A percentile compares a stretch with the other conserved stretches of the same genome.
phyloP scores from a whole-genome alignment of 2,329 filamentous ascomycete genomes.

The Fusarium irregulare region DNA sequence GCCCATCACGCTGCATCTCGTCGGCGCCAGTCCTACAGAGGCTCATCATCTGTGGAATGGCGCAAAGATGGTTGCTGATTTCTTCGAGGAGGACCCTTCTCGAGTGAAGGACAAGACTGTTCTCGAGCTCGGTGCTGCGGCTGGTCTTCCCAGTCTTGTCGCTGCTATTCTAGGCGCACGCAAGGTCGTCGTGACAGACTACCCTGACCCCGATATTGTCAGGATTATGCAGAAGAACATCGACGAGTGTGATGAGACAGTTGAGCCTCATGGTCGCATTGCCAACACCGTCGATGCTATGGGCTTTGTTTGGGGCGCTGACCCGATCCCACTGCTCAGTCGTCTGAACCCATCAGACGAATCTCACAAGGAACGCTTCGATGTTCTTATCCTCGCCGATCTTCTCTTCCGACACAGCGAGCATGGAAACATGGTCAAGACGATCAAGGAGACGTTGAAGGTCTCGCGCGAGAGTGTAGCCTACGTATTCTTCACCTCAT shows the following conservation, averaged over 20 bases:
- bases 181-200: slow-evolving; percentile 85
- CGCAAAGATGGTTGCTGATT: slow-evolving; percentile 78
- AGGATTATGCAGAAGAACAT: slow-evolving; percentile 84
- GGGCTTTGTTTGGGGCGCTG: slow-evolving; percentile 87
- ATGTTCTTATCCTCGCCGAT: slow-evolving; percentile 87
- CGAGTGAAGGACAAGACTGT: slow-evolving; percentile 77
- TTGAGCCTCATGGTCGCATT: slow-evolving; percentile 48
- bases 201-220: slow-evolving; percentile 86
- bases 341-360: slow-evolving; percentile 59
- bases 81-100: slow-evolving; percentile 76
- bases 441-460: slow-evolving; percentile 75
- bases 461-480: slow-evolving; percentile 68
- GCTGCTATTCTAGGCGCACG: slow-evolving; percentile 78
- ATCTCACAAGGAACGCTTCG: slow-evolving; percentile 64
- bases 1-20: slow-evolving; percentile 77
- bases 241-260: slow-evolving; percentile 60
- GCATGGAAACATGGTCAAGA: slow-evolving; percentile 80
- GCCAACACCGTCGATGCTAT: slow-evolving; percentile 63
- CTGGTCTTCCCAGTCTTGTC: slow-evolving; percentile 84
- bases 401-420: slow-evolving; percentile 92
- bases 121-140: slow-evolving; percentile 89
- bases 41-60: slow-evolving; percentile 95
- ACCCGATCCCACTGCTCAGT: slow-evolving; percentile 67
- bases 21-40: slow-evolving; percentile 89
- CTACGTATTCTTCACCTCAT: slow-evolving; percentile 93